Evolutionary conservation across 441 rosid genomes (phyloP), one percentile per base, ranked within the genome.

Genomic region (Kokia cookei): DNA sequence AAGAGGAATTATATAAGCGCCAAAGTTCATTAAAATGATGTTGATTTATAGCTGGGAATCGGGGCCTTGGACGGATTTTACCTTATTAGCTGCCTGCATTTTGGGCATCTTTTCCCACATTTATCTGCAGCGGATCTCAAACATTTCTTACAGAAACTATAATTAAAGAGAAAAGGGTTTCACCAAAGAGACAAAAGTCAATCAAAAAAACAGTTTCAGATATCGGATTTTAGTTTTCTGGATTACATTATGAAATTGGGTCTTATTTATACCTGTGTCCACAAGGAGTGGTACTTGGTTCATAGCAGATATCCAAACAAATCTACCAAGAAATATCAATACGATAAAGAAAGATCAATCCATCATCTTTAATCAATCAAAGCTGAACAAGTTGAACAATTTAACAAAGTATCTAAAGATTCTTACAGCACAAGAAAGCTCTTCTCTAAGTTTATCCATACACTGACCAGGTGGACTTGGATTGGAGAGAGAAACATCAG

Each of bases 241-340:
- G 43, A 55, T 32, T 53, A 65, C 5, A 10, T 32, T 2, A 50
- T 37, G 17, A 50, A n/a, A 53, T 53, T 69, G 60, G 47, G 10
- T 68, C 42, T 37, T 37, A 37, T 67, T 69, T 45, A 58, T 76
- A 93, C 97, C 98, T 96, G 86, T 96, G 99, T 70, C 99, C 98
- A 81, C 97, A 93, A 78, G 97, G 75, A 73, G 99, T 96, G 75
- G 97, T 93, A 60, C 97, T 93, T 1, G 99, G 99, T 79, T 93
- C 99, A 79, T 69, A 96, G 84, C 99, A 96, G 67, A 96, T 90
- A 82, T 96, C 99, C 73, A 96, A 80, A 80, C 99, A 93, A 64
- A 96, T 91, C 99, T 96, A 89, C 69, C 65, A 77, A 63, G 63
- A 69, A 11, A 59, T 61, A 53, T 67, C 12, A 64, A 27, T 66